Base-by-base conservation (phyloP, 768 basidiomycete species). In the Lactifluus rugatus region DNA sequence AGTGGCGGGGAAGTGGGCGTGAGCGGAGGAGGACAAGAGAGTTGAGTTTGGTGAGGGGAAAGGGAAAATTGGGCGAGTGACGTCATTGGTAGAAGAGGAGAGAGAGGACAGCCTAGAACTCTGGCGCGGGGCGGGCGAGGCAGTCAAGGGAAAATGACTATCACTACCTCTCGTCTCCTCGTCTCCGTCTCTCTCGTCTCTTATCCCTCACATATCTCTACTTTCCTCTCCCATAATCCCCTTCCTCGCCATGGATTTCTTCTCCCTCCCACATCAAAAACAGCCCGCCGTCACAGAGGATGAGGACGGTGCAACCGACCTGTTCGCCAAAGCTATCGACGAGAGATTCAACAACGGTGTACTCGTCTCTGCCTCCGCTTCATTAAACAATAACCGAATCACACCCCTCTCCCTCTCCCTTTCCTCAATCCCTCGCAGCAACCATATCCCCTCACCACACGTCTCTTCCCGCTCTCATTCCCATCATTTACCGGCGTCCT, bases 311-410 rank as follows among this genome's bases (percentile, higher is more conserved):
- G 56, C 68, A 23, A 70, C 73, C 60, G 71, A 74, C 66, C 64
- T 72, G 39, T 84, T 84, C 66, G 81, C 82, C 4, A 73, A 76
- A 51, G 82, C 82, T 41, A 78, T 84, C 60, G 72, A 75, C 28
- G 66, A 73, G 23, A 71, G 80, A 52, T 81, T 79, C 68, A 64
- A 64, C 62, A 57, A 48, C 54, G 62, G 64, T 17, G 46, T 61
- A 16, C 67, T 66, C 52, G 32, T 57, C 66, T 44, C 66, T 52
- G 23, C 65, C 61, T n/a, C 66, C 54, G 21, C 70, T 9, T 59
- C 76, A 21, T 26, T 58, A 1, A 68, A 72, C 32, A 44, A 60
- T 37, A 59, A 55, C 48, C 66, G 78, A 60, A 52, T 63, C 70
- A 72, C 70, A 67, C 76, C 56, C 62, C 63, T 57, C 23, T 50